Evolutionary conservation across 2,329 filamentous ascomycete genomes (phyloP), one percentile per base, ranked within the genome.

Genomic region (Apiospora saccharicola): DNA sequence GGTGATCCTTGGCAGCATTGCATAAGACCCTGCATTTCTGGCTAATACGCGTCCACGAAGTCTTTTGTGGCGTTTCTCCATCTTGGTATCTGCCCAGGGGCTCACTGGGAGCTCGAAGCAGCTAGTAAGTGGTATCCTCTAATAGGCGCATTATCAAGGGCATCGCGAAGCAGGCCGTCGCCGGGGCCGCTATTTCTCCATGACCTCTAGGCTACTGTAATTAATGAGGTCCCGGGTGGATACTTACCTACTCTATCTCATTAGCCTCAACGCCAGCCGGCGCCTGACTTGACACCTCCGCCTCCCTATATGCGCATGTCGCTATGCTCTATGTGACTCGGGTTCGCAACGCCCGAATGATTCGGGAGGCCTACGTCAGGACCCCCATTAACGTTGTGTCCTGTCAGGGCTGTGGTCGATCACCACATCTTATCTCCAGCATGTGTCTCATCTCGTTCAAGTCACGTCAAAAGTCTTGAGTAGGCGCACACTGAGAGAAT

Each of bases 321-420:
- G 57, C 34, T 41, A 37, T 41, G 57, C 30, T 64, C 57, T 64
- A 64, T 37, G 57, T 22, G 57, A 64, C 57, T 64, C 57, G 57
- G 57, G 57, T 8, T 22, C 22, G 57, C 30, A 34, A 41, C 57
- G 34, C 30, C 57, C 19, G 57, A 64, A 37, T 64, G 57, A 64
- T 64, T 64, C 57, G 57, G 57, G 57, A 24, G 34, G 16, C 30
- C 34, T 4, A 57, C 53, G 53, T 8, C 53, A 61, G 37, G 1
- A 6, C 30, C 34, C 30, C 37, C 7, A 41, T 41, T 37, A 41
- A 64, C 13, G 8, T 41, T 24, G 57, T 7, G n/a, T 64, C 57
- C 57, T 24, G 57, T 41, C 57, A 41, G 34, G 19, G 5, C 16
- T 14, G 57, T 64, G 34, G 57, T 30, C 34, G 57, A 64, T 64